A percentile compares a stretch with the other conserved stretches of the same genome.
Evolutionary conservation across 129 eudicot genomes (phyloP).

Genomic region (Flaveria robusta): DNA sequence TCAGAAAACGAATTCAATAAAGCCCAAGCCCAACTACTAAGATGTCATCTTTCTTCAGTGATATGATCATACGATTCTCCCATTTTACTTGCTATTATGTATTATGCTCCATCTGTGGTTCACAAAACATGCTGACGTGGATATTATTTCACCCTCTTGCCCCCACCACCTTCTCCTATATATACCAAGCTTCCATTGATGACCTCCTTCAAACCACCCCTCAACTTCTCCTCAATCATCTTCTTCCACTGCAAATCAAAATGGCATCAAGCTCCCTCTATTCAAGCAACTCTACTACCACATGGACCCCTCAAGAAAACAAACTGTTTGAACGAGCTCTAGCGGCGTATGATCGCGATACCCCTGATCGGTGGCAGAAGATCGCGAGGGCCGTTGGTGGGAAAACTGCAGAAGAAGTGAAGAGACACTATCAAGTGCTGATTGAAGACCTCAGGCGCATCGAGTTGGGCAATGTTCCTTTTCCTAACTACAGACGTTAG

Average conservation of each 20-base stretch:
- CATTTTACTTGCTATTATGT: constrained; percentile 8
- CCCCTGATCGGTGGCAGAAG: constrained; percentile 73
- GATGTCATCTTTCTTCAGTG: neutral
- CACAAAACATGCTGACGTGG: constrained; percentile 40
- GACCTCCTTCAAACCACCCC: constrained; percentile 48
- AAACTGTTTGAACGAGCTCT: constrained; percentile 66
- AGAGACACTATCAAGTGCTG: constrained; percentile 64
- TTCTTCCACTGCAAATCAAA: constrained; percentile 3
- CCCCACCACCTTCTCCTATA: constrained; percentile 47
- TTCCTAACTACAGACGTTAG: constrained; percentile 46
- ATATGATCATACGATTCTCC: constrained; percentile 36
- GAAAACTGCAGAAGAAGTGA: constrained; percentile 29
- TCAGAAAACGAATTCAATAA: too few species aligned
- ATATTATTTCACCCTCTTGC: constrained; percentile 29
- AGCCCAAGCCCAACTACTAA: neutral
- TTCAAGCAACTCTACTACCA: constrained; percentile 33
- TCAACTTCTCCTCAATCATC: constrained; percentile 33
- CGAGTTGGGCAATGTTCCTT: constrained; percentile 63
- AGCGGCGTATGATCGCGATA: constrained; percentile 54
- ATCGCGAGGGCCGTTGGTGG: constrained; percentile 62
- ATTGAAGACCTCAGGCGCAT: constrained; percentile 59
- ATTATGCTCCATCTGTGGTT: constrained; percentile 36
- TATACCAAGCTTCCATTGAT: constrained; percentile 39
- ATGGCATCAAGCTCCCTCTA: constrained; percentile 59
- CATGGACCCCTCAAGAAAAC: constrained; percentile 65